These are phyloP conservation scores for Taiwanofungus camphoratus DNA, from an alignment of 1,284 basidiomycete genomes.

Conservation along the genomic window DNA sequence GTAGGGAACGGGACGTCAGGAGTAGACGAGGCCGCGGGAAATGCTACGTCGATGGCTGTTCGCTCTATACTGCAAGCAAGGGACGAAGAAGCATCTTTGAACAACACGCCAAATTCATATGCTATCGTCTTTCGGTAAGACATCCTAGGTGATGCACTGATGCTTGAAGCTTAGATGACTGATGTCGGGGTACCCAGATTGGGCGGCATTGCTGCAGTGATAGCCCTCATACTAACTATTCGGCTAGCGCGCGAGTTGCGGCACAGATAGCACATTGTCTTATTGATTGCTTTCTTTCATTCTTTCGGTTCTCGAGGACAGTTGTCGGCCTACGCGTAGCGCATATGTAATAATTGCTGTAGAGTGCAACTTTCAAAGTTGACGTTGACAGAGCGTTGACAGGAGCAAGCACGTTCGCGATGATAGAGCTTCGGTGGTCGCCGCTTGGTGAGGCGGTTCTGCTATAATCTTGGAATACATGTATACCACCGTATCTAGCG, in stretches of 20 bases:
- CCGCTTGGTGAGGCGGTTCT: no score
- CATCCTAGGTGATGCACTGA: not conserved
- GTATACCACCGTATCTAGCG: no score
- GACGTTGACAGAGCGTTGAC: no score
- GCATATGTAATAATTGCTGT: no score
- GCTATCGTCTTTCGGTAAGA: constrained; percentile 74
- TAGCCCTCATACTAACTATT: constrained; percentile 68
- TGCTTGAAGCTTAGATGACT: constrained; percentile 3
- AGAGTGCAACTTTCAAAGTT: no score
- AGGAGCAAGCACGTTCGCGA: no score
- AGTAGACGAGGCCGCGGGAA: constrained; percentile 8
- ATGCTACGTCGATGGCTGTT: constrained; percentile 11
- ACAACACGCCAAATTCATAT: constrained; percentile 60
- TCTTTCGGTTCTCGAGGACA: no score
- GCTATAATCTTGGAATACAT: no score
- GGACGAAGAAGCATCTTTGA: constrained; percentile 14
- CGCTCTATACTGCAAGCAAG: constrained; percentile 11
- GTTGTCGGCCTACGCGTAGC: no score
- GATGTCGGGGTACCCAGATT: constrained; percentile 37
- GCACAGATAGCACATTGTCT: no score
- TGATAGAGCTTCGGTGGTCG: no score
- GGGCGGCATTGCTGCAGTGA: constrained; percentile 65
- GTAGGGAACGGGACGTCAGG: constrained; percentile 23
- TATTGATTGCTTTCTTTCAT: no score
- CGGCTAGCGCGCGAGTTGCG: constrained; percentile 56